Evolutionary conservation across 2,329 filamentous ascomycete species (phyloP).

Genomic region (Botrytis paeoniae): DNA sequence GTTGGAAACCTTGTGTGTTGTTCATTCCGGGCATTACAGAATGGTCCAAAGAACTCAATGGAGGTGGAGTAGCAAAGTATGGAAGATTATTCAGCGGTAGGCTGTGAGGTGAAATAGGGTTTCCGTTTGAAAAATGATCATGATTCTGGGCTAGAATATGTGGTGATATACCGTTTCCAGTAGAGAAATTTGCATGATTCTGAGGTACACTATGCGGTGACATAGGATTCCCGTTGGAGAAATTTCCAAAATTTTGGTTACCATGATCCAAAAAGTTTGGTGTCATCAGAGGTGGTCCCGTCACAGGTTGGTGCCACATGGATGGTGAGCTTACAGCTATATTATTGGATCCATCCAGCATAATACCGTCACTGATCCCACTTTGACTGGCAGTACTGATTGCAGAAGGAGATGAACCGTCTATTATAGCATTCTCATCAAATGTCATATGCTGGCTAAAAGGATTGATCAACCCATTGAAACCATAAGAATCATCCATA

Average conservation of each 20-base stretch:
- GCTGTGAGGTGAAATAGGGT: conserved; percentile 62
- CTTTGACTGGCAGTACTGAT: conserved; percentile 94
- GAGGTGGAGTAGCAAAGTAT: conserved; percentile 76
- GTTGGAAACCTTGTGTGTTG: conserved; percentile 56
- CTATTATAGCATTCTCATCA: conserved; percentile 77
- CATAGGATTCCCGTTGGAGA: conserved; percentile 67
- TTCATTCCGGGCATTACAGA: conserved; percentile 65
- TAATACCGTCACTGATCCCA: conserved; percentile 77
- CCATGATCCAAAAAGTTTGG: conserved; percentile 69
- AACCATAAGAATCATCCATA: conserved; percentile 80
- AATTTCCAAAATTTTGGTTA: conserved; percentile 72
- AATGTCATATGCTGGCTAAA: conserved; percentile 69
- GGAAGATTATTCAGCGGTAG: conserved; percentile 70
- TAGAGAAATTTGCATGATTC: conserved; percentile 62
- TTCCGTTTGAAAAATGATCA: conserved; percentile 69
- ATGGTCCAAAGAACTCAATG: conserved; percentile 72
- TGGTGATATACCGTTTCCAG: conserved; percentile 71
- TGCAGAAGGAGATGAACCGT: conserved; percentile 91
- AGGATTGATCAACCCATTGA: conserved; percentile 59
- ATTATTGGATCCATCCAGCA: conserved; percentile 78
- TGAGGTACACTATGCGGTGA: conserved; percentile 51
- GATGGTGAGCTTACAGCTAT: conserved; percentile 52
- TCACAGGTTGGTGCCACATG: conserved; percentile 69
- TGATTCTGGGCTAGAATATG: conserved; percentile 53
- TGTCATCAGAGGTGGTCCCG: conserved; percentile 65